Evolutionary conservation across 192 early-diverging fungal species (phyloP), one percentile per base, ranked within the genome.

Genomic region (Entrophospora sp.): DNA sequence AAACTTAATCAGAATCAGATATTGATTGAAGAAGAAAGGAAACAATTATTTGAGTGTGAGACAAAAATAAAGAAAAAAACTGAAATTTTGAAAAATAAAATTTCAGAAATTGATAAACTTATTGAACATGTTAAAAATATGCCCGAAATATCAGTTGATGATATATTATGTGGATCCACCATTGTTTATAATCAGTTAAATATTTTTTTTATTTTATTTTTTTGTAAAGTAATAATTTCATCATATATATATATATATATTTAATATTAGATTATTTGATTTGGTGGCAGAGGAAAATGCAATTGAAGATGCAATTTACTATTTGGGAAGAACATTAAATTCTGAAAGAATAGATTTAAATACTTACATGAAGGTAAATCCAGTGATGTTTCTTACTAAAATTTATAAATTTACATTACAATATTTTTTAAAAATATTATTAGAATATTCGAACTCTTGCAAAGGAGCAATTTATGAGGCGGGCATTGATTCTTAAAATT

Each of bases 231-330:
- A n/a, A n/a, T n/a, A n/a, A n/a, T n/a, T n/a, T n/a, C n/a, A n/a
- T n/a, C n/a, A n/a, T n/a, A n/a, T n/a, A n/a, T n/a, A n/a, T n/a
- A n/a, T n/a, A n/a, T n/a, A n/a, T 28, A 42, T 37, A 32, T 55
- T 7, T 25, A 20, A 34, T 34, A 62, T 57, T 79, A 96, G 91
- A 58, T 78, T 96, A 43, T 87, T 92, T 64, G 90, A 93, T 16
- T 67, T 91, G 70, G 86, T 94, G 2, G 92, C 89, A 24, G 92
- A 95, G 58, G 93, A 94, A 53, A 85, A 89, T 46, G 92, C 93
- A 0, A 85, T 93, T 38, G 90, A 92, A 52, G 94, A 97, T 63
- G 84, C 89, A 5, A 81, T 94, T 43, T 94, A 94, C 69, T 81
- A 85, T 31, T 73, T 97, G 44, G 82, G 86, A 20, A 83, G 86